Evolutionary conservation across 2,329 filamentous ascomycete species (phyloP), one percentile per base, ranked within the genome.

Genomic region (Emericellopsis atlantica): DNA sequence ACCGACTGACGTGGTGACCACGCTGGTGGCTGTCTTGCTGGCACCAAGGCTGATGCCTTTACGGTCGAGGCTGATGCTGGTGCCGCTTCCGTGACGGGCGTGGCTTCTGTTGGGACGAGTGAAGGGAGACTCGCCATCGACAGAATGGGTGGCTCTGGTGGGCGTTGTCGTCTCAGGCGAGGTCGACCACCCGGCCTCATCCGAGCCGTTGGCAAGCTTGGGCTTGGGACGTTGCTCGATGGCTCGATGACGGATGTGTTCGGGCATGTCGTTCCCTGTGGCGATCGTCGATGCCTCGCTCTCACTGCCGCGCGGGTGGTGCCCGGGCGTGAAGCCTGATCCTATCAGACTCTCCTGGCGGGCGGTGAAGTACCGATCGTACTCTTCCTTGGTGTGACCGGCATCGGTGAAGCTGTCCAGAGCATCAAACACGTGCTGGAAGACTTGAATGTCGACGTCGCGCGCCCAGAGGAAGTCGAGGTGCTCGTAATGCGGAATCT

Each of bases 381-480:
- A 81, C 52, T 81, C 74, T 50, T 77, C 75, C 43, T 70, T 64
- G 2, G 70, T 68, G 51, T 79, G 74, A 37, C 70, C 67, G 0
- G 74, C 66, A 34, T 69, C 66, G 2, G 70, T 74, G 54, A 81
- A 86, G 50, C 72, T 80, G 44, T 93, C 79, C 9, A 98, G 67
- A 0, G 92, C 89, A 50, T 93, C 82, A 47, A 95, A 89, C 2
- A 98, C 87, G 55, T 94, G 86, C 14, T 81, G 84, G 54, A 95
- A 95, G 3, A 96, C 90, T 40, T 88, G 76, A 1, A 71, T 67
- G 49, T 94, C 75, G 6, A 94, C 84, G 52, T 95, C 88, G 32
- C 77, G 70, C 1, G 85, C 92, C 92, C 92, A 98, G 1, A 98
- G 69, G 52, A 98, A 95, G 59, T 98, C 92, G 21, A 98, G 75